Conservation (phyloP, 108 stramenopile species). For the Nitzschia putrida region DNA sequence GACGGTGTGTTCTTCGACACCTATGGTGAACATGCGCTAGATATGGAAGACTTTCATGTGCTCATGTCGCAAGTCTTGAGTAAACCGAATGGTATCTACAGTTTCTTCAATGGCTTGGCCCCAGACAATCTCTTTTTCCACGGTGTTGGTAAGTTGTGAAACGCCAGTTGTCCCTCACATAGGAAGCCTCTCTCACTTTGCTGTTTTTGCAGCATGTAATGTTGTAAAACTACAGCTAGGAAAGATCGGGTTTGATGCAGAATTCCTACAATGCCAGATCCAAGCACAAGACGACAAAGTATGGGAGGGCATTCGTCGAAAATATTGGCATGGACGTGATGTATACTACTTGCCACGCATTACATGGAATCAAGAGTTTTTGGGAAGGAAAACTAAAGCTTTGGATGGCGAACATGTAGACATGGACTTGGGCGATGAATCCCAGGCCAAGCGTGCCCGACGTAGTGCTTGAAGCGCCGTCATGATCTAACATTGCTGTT, state of each 20-base stretch:
- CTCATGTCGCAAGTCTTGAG: conserved; percentile 50
- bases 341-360: conserved; percentile 85
- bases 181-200: not conserved
- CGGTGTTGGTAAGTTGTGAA: conserved; percentile 60
- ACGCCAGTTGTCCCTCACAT: conserved; percentile 7
- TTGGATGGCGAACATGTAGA: conserved; percentile 2
- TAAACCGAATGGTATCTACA: conserved; percentile 80
- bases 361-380: conserved; percentile 60
- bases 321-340: conserved; percentile 91
- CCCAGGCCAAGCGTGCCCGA: conserved; percentile 23
- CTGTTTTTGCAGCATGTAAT: conserved; percentile 50
- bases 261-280: conserved; percentile 82
- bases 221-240: conserved; percentile 80
- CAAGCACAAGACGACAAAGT: conserved; percentile 63
- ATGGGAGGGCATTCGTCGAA: conserved; percentile 89
- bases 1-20: conserved; percentile 95
- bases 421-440: conserved; percentile 4
- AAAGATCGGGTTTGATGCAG: conserved; percentile 71
- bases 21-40: conserved; percentile 88
- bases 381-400: conserved; percentile 40
- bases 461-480: not conserved
- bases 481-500: not conserved
- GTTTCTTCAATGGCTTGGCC: conserved; percentile 93
- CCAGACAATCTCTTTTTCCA: conserved; percentile 96
- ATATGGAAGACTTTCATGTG: conserved; percentile 88